Conservation (phyloP, 495 filamentous ascomycete species). For the Penicillium silybi region DNA sequence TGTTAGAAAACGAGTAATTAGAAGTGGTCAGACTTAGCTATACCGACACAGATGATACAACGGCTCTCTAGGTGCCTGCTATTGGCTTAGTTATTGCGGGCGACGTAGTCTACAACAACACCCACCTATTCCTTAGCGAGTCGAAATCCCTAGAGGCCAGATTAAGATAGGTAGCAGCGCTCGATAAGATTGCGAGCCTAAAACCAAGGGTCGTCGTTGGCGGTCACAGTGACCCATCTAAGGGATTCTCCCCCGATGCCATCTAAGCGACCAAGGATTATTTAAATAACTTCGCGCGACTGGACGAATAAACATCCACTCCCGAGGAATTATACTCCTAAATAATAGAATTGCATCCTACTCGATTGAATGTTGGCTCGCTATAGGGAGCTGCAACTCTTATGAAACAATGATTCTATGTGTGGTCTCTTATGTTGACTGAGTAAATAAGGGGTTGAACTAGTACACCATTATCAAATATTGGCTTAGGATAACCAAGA, state of each 20-base stretch:
- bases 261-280: neutral
- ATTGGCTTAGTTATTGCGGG: slow-evolving; percentile 30
- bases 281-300: neutral
- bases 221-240: neutral
- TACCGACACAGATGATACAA: slow-evolving; percentile 27
- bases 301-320: neutral
- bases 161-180: neutral
- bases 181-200: slow-evolving; percentile 1
- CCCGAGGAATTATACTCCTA: neutral
- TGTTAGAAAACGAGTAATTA: neutral
- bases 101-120: slow-evolving; percentile 35
- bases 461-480: no score
- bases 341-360: neutral
- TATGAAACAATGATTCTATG: no score
- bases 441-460: no score
- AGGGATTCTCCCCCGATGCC: neutral
- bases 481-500: no score
- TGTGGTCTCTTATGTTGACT: no score
- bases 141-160: neutral
- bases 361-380: neutral
- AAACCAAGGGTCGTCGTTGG: neutral
- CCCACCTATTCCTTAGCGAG: slow-evolving; percentile 28
- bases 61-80: slow-evolving; percentile 25
- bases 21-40: neutral
- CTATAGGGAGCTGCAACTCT: neutral